Evolutionary conservation across 1,284 basidiomycete genomes (phyloP), one percentile per base, ranked within the genome.

Genomic region (Cryptococcus sp.): DNA sequence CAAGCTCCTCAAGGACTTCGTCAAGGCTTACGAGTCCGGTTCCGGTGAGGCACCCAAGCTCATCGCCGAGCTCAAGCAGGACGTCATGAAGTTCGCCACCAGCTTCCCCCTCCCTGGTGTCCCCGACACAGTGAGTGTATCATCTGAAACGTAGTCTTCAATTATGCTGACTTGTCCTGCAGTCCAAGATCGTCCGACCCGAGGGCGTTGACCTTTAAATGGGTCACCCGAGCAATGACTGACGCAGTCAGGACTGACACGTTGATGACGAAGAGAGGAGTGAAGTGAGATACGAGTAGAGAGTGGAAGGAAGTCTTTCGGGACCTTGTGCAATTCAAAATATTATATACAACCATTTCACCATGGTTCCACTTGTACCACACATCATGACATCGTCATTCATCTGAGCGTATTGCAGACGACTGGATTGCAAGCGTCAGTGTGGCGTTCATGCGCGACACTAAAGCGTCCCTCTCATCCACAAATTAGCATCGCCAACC

Each of bases 1-100:
- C 64, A 99, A 97, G 84, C 82, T 96, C 64, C 85, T 99, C 63
- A 94, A 94, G 83, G 95, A 98, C 84, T 99, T 99, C 74, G 85
- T 94, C 67, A 86, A 87, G 62, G 87, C 87, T 45, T 93, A 91
- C 48, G 88, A 87, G 37, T 82, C 81, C 25, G 83, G 86, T 64
- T 83, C 85, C 65, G 89, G 89, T 75, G 83, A 86, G 64, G 89
- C 90, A 34, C 84, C 83, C 54, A 79, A 83, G 73, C 70, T 75
- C 49, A 68, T 80, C 54, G 70, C 66, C 23, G 65, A 78, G 66
- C 66, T 78, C 58, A 73, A 73, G 66, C 58, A 76, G 68, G 81
- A 86, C 73, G 91, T 98, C 52, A 83, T 65, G 62, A 62, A 66
- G 63, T 98, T 98, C 74, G 90, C 93, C 19, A 85, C 82, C 64